phyloP scores from a whole-genome alignment of 2,329 filamentous ascomycete genomes.

The Cryphonectria carpinicola region DNA sequence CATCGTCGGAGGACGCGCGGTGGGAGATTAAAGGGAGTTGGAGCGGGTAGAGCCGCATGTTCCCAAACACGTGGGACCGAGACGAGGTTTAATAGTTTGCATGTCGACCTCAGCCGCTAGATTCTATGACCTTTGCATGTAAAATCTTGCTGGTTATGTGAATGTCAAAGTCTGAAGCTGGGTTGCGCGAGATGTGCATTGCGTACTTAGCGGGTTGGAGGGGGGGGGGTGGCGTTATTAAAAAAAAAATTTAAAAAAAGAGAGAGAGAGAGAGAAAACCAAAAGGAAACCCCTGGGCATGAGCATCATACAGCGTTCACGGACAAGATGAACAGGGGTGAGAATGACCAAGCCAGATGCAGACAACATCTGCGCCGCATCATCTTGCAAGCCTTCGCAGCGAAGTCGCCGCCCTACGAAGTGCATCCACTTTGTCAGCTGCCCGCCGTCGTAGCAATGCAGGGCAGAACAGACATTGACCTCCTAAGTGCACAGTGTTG shows the following conservation, averaged over 20 bases:
- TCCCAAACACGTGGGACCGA: not conserved
- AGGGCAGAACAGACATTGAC: not conserved
- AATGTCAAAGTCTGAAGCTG: not conserved
- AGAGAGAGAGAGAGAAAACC: not conserved
- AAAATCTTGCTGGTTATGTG: not conserved
- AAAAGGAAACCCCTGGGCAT: not conserved
- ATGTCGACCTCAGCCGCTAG: not conserved
- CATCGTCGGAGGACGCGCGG: constrained; percentile 11
- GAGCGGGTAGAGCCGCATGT: constrained; percentile 9
- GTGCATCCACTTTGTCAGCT: not conserved
- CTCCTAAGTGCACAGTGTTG: not conserved
- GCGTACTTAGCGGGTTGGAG: too few species aligned
- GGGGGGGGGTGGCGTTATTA: too few species aligned
- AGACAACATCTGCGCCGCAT: not conserved
- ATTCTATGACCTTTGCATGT: not conserved
- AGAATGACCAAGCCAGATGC: not conserved
- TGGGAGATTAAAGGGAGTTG: constrained; percentile 15
- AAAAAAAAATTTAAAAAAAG: too few species aligned
- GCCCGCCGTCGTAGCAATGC: not conserved
- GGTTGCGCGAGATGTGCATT: too few species aligned
- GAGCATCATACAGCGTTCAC: not conserved
- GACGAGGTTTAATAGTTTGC: not conserved
- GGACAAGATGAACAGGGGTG: not conserved
- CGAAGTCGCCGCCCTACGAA: not conserved
- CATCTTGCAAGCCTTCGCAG: not conserved